A percentile compares a stretch with the other conserved stretches of the same genome.
These are phyloP conservation scores for Endogone sp. DNA, from an alignment of 192 early-diverging fungal species.

Conservation along the genomic window DNA sequence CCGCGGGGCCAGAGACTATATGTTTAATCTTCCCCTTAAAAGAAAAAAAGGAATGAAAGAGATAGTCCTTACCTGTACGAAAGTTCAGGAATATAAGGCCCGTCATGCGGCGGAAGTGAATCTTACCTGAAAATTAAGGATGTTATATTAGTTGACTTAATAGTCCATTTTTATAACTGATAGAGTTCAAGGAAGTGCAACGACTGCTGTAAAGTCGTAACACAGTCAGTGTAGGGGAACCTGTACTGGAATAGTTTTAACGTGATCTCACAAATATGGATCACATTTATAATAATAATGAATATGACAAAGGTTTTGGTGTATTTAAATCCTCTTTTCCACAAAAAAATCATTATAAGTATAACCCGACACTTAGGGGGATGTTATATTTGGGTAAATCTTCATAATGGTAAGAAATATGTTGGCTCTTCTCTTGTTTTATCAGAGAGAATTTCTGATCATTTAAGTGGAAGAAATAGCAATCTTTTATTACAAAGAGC, in stretches of 20 bases:
- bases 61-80: too few species aligned
- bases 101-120: constrained; percentile 45
- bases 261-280: constrained; percentile 13
- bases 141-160: constrained; percentile 33
- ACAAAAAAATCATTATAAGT: constrained; percentile 2
- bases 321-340: neutral
- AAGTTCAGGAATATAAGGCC: too few species aligned
- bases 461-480: too few species aligned
- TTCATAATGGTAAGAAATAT: too few species aligned
- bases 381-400: neutral
- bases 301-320: too few species aligned
- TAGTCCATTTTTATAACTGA: constrained; percentile 37
- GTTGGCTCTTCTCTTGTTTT: too few species aligned
- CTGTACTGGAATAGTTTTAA: constrained; percentile 44
- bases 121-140: constrained; percentile 35
- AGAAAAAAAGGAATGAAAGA: too few species aligned
- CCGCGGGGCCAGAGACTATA: too few species aligned
- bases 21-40: too few species aligned
- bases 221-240: constrained; percentile 47
- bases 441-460: too few species aligned
- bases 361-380: neutral
- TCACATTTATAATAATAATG: neutral
- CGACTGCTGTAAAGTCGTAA: constrained; percentile 49
- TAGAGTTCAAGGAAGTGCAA: constrained; percentile 37
- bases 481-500: too few species aligned